phyloP scores from a whole-genome alignment of 2,329 filamentous ascomycete species.

The Cladophialophora bantiana region DNA sequence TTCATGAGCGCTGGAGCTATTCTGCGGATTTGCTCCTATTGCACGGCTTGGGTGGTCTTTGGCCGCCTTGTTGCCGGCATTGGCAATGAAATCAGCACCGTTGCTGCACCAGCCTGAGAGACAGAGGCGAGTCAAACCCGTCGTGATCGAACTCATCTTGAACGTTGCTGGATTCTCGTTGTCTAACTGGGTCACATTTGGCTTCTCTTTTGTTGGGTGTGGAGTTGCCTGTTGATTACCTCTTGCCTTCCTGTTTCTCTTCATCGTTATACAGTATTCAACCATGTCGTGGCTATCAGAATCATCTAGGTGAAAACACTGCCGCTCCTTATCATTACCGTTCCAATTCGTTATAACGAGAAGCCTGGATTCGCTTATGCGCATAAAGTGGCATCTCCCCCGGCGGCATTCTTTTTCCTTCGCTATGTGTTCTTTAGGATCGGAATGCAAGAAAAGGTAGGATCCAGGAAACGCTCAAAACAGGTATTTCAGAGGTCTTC shows the following conservation, averaged over 20 bases:
- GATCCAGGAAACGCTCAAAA: too few species aligned
- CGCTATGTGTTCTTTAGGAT: slow-evolving; percentile 63
- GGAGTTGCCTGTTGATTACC: slow-evolving; percentile 55
- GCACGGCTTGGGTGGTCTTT: slow-evolving; percentile 59
- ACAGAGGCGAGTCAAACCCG: slow-evolving; percentile 58
- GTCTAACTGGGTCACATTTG: slow-evolving; percentile 62
- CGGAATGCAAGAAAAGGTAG: slow-evolving; percentile 51
- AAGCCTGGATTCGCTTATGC: slow-evolving; percentile 44
- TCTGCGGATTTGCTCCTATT: slow-evolving; percentile 56
- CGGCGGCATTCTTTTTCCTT: slow-evolving; percentile 60
- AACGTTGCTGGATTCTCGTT: slow-evolving; percentile 60
- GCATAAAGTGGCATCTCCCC: slow-evolving; percentile 44
- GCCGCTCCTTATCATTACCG: slow-evolving; percentile 54
- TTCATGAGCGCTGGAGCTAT: slow-evolving; percentile 59
- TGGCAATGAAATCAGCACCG: slow-evolving; percentile 61
- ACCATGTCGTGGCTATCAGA: slow-evolving; percentile 59
- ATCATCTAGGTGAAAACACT: slow-evolving; percentile 44
- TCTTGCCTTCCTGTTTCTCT: slow-evolving; percentile 59
- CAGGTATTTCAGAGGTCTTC: too few species aligned
- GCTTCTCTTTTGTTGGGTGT: slow-evolving; percentile 56
- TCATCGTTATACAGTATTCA: slow-evolving; percentile 55
- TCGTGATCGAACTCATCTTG: slow-evolving; percentile 59
- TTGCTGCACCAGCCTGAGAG: slow-evolving; percentile 60
- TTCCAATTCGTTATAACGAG: slow-evolving; percentile 56
- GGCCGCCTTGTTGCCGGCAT: slow-evolving; percentile 56